Evolutionary conservation across 1,284 basidiomycete species (phyloP).

Genomic region (Veloboletus limbatus): DNA sequence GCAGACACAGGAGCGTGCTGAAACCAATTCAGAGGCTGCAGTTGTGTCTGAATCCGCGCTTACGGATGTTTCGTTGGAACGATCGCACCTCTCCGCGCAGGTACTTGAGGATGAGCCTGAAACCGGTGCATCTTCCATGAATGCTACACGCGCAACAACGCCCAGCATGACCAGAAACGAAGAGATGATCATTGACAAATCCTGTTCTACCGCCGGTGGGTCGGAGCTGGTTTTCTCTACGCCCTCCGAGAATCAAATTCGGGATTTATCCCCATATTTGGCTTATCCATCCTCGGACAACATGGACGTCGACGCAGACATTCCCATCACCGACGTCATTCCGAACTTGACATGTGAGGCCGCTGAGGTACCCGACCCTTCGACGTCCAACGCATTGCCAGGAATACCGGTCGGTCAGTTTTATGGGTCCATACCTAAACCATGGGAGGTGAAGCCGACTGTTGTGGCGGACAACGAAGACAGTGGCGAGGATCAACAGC

Average conservation of each 20-base stretch:
- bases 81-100: constrained; percentile 1
- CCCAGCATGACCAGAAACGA: constrained; percentile 18
- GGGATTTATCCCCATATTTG: constrained; percentile 18
- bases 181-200: constrained; percentile 23
- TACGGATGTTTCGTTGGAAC: constrained; percentile 4
- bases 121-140: constrained; percentile 15
- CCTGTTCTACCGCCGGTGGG: constrained; percentile 23
- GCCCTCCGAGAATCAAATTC: constrained; percentile 9
- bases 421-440: constrained; percentile 31
- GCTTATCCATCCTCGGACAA: constrained; percentile 21
- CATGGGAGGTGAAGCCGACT: constrained; percentile 9
- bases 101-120: constrained; percentile 9
- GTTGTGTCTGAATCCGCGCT: constrained; percentile 1
- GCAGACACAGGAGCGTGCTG: constrained; percentile 18
- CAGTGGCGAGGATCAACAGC: constrained; percentile 29
- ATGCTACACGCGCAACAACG: constrained; percentile 18
- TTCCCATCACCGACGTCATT: neutral
- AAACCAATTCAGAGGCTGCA: constrained; percentile 5
- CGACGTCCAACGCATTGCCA: constrained; percentile 6
- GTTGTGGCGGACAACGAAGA: constrained; percentile 25
- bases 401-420: constrained; percentile 30
- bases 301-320: constrained; percentile 30
- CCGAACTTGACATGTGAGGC: neutral
- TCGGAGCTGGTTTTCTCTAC: constrained; percentile 10
- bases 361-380: neutral